Evolutionary conservation across 495 filamentous ascomycete genomes (phyloP), one percentile per base, ranked within the genome.

Genomic region (Tuber calosporum): DNA sequence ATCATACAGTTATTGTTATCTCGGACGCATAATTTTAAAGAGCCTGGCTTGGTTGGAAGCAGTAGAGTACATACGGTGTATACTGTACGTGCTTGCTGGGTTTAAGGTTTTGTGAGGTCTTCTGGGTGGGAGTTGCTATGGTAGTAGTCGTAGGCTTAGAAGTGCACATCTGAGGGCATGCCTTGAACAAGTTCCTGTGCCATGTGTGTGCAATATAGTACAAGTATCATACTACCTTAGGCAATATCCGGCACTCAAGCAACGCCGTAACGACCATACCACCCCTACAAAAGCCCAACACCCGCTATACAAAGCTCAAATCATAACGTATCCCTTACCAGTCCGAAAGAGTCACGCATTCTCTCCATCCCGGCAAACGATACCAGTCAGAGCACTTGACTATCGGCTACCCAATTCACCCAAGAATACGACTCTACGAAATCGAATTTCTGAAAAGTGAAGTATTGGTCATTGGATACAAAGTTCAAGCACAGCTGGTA

Each of bases 1-100:
- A 53, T 45, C 69, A 45, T 42, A 45, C 38, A 42, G 69, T 45
- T 45, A 42, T 70, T 41, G 58, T 71, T 71, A 62, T 22, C 58
- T 48, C 37, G 48, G n/a, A 19, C 58, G 19, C 3, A 13, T 26
- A 4, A 11, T 22, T 26, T 15, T 8, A 19, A 40, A 13, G 69
- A 41, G 69, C 8, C 4, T n/a, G 69, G 69, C 5, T 40, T 40
- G 39, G 39, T 71, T 36, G 26, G 69, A 26, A 41, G 38, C 39
- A 26, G 39, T 41, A 42, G 69, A 48, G 38, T n/a, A n/a, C n/a
- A n/a, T n/a, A n/a, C n/a, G n/a, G n/a, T n/a, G n/a, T n/a, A n/a
- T 40, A 40, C 11, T 8, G 9, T 39, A 39, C 38, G 8, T 40
- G 39, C 39, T 40, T 11, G 39, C 39, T 40, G 39, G 8, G 39